phyloP scores from a whole-genome alignment of 2,329 filamentous ascomycete genomes.

The Fusarium sp. region DNA sequence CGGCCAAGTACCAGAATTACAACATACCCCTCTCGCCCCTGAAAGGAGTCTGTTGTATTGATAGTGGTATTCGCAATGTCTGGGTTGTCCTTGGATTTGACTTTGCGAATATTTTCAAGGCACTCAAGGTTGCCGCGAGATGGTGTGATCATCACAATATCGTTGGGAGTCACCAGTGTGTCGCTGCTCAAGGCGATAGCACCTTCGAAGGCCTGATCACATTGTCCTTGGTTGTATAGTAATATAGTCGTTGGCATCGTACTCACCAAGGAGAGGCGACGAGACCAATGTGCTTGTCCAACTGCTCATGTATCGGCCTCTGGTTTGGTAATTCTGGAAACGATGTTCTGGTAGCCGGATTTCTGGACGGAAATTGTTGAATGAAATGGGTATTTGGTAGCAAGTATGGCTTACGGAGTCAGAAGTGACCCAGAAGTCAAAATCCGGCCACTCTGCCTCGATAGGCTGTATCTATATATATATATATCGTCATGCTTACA shows the following conservation, averaged over 20 bases:
- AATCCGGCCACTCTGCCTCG: too few species aligned
- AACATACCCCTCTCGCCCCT: not conserved
- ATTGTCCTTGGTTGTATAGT: not conserved
- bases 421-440: too few species aligned
- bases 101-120: not conserved
- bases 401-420: too few species aligned
- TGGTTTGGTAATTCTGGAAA: not conserved
- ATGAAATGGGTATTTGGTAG: too few species aligned
- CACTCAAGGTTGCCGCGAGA: not conserved
- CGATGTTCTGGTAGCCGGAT: too few species aligned
- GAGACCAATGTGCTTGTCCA: not conserved
- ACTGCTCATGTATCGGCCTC: not conserved
- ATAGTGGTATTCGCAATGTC: not conserved
- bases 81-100: not conserved
- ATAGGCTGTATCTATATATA: too few species aligned
- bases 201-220: not conserved
- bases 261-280: not conserved
- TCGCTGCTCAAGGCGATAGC: not conserved
- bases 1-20: not conserved
- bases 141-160: not conserved
- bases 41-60: not conserved
- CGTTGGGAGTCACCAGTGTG: rapidly evolving
- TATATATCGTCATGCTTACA: too few species aligned
- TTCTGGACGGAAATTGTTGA: too few species aligned
- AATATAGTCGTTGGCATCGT: not conserved